Conservation (phyloP, 2,329 filamentous ascomycete genomes). For the Ophiostoma himal-ulmi region DNA sequence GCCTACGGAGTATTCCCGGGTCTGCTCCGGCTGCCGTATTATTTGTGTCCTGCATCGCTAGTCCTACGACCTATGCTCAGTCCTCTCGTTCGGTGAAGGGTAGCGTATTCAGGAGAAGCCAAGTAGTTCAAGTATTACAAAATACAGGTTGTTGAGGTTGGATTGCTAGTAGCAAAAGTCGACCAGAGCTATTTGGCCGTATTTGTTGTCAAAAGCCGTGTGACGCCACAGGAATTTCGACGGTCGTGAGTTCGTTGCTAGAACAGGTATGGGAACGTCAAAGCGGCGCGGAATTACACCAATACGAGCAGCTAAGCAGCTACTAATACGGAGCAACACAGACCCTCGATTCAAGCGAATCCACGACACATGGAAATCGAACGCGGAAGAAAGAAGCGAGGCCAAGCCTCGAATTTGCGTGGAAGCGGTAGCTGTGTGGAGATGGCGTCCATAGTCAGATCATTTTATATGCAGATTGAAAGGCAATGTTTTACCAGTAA, state of each 20-base stretch:
- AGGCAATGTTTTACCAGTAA: neutral
- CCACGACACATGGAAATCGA: neutral
- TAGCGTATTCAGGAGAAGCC: neutral
- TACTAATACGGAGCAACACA: neutral
- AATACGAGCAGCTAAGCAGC: neutral
- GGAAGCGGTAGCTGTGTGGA: neutral
- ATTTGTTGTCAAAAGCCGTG: neutral
- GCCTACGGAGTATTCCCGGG: neutral
- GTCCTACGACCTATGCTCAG: neutral
- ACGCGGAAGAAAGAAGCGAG: constrained; percentile 8
- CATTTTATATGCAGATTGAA: neutral
- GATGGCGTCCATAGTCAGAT: neutral
- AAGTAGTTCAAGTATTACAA: too few species aligned
- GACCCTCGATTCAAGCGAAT: constrained; percentile 2
- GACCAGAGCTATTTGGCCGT: neutral
- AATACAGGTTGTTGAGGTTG: too few species aligned
- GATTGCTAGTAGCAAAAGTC: neutral
- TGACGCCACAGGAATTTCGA: neutral
- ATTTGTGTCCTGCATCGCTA: neutral
- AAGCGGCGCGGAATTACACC: neutral
- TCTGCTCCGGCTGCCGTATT: neutral
- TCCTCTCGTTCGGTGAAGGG: neutral
- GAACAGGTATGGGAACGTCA: neutral
- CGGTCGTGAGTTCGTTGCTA: neutral
- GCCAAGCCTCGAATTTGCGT: neutral